phyloP scores from a whole-genome alignment of 2,329 filamentous ascomycete species.

The Fusarium circinatum region DNA sequence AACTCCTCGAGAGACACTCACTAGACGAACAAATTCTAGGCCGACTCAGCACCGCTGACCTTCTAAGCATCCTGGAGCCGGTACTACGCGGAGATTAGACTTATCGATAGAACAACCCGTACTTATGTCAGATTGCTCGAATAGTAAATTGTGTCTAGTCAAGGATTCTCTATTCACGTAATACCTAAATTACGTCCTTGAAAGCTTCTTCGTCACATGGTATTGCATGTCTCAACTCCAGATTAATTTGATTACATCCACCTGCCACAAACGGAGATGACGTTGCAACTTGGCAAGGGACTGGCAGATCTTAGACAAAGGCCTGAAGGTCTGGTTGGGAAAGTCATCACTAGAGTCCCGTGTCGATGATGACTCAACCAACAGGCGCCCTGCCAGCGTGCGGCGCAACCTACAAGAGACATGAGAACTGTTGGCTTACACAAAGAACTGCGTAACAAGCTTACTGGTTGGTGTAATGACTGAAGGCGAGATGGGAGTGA shows the following conservation, averaged over 20 bases:
- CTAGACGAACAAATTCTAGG: neutral
- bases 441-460: neutral
- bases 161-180: neutral
- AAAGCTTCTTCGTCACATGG: neutral
- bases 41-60: neutral
- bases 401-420: neutral
- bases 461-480: neutral
- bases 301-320: neutral
- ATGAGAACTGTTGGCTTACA: neutral
- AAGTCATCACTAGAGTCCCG: rapidly evolving
- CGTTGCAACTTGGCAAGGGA: rapidly evolving
- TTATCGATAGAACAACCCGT: neutral
- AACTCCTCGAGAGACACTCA: neutral
- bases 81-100: neutral
- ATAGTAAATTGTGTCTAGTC: neutral
- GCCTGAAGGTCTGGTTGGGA: neutral
- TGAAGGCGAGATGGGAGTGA: neutral
- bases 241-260: neutral
- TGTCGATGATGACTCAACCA: neutral
- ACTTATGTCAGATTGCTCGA: neutral
- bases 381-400: neutral
- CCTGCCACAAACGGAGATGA: neutral
- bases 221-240: neutral
- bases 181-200: neutral
- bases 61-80: neutral